These are phyloP conservation scores for Dendrobium huoshanense DNA, from an alignment of 106 monocot genomes.

Conservation along the genomic window DNA sequence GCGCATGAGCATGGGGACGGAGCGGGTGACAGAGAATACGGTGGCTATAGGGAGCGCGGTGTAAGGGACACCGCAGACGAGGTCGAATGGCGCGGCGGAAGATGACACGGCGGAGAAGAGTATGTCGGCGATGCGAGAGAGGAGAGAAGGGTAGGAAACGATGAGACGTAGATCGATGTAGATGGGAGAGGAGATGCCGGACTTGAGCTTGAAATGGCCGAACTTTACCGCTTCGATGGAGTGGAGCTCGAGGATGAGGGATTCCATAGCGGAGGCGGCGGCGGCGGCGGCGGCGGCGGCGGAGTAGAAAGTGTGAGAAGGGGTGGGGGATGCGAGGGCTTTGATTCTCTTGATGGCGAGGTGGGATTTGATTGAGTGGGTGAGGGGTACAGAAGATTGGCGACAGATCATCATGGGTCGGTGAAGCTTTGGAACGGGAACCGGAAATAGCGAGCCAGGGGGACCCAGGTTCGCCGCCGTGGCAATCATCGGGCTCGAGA, in stretches of 20 bases:
- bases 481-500: not conserved
- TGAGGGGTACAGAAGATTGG: not conserved
- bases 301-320: not conserved
- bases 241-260: slow-evolving; percentile 69
- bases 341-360: not conserved
- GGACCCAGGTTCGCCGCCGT: not conserved
- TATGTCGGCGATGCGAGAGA: slow-evolving; percentile 33
- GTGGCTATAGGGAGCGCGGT: slow-evolving; percentile 94
- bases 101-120: slow-evolving; percentile 32
- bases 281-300: too few relatives aligned
- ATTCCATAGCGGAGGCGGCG: slow-evolving; percentile 19
- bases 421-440: not conserved
- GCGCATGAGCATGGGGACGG: slow-evolving; percentile 91
- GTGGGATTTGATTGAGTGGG: not conserved
- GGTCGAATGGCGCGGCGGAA: slow-evolving; percentile 33
- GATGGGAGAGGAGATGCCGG: slow-evolving; percentile 88
- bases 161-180: slow-evolving; percentile 95
- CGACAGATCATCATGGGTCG: not conserved
- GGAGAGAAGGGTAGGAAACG: slow-evolving; percentile 61
- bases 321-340: not conserved
- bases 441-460: not conserved
- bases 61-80: slow-evolving; percentile 96
- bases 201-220: slow-evolving; percentile 88
- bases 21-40: slow-evolving; percentile 52
- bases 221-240: slow-evolving; percentile 80